Base-by-base conservation (phyloP, 2,329 filamentous ascomycete species). In the Nannizziopsis barbatae region DNA sequence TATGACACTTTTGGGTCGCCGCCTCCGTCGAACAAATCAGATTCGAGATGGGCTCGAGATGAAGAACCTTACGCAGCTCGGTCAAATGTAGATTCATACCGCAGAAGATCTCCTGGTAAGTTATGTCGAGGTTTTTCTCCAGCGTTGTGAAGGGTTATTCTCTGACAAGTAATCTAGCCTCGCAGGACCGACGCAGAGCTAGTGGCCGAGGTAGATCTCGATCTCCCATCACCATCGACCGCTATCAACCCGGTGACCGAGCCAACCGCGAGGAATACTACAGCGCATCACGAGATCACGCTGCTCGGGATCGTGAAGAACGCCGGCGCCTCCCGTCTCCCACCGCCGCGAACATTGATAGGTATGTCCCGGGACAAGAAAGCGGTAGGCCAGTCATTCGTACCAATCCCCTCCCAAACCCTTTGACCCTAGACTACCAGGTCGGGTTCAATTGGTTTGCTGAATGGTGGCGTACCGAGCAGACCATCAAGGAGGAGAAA, bases 391-490 rank as follows among this genome's bases (percentile, higher is more conserved):
- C 77, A 6, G 66, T 71, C 11, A 66, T 74, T 47, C 70, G 70
- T 6, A 65, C 65, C 11, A 83, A 82, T 54, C 77, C 76, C 2
- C 65, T 83, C 2, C 72, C 74, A 2, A 78, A 81, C 53, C 79
- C 79, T 2, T 69, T 81, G 58, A 69, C 70, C n/a, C 69, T 82
- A 12, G 78, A 81, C 45, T 81, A 76, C 37, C 79, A 82, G 60
- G 79, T 81, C 33, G 79, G 79, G 2, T 82, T 82, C 65, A 81
- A 77, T 53, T 83, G 73, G 68, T 83, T 80, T 54, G 77, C 78
- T 1, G 79, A 83, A 61, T 83, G 79, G 79, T 83, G 79, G 79
- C 71, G 79, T 32, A 69, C 71, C 2, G 79, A 83, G 56, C 76
- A 82, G 59, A 65, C 71, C 14, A 75, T 82, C 53, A 80, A 80